phyloP scores from a whole-genome alignment of 331 rosid genomes.

The Rosa hybrid region DNA sequence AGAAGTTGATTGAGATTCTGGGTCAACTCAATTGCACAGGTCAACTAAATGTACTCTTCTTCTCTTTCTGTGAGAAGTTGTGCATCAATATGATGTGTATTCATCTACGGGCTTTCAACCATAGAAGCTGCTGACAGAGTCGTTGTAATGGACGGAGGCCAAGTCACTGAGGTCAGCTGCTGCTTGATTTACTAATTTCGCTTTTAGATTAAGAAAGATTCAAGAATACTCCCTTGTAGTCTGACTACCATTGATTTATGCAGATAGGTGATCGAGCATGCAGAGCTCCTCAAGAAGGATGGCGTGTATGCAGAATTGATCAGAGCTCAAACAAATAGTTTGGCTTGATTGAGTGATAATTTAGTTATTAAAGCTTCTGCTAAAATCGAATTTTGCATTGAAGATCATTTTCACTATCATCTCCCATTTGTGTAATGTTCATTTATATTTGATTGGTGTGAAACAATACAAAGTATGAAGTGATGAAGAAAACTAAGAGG shows the following conservation, averaged over 20 bases:
- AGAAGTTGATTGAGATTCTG: no score
- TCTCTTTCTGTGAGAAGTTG: background rate
- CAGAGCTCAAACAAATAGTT: conserved; percentile 44
- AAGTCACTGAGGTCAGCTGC: conserved; percentile 59
- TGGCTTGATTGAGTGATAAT: background rate
- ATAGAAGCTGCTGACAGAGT: conserved; percentile 66
- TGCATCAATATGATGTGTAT: conserved; percentile 8
- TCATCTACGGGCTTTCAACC: conserved; percentile 61
- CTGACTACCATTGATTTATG: background rate
- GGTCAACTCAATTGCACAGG: conserved; percentile 39
- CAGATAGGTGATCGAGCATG: conserved; percentile 56
- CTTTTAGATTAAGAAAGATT: background rate
- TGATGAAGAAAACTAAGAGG: no score
- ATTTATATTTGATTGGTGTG: no score
- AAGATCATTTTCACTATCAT: no score
- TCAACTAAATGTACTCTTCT: conserved; percentile 16
- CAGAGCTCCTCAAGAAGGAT: conserved; percentile 52
- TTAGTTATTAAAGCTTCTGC: no score
- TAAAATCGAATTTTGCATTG: no score
- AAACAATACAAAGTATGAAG: no score
- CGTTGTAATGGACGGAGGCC: conserved; percentile 66
- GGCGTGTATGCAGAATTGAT: conserved; percentile 56
- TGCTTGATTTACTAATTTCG: background rate
- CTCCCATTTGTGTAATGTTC: no score
- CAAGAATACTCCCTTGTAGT: background rate